Conservation (phyloP, 78 protist species). For the Dictyostelium capitatum region DNA sequence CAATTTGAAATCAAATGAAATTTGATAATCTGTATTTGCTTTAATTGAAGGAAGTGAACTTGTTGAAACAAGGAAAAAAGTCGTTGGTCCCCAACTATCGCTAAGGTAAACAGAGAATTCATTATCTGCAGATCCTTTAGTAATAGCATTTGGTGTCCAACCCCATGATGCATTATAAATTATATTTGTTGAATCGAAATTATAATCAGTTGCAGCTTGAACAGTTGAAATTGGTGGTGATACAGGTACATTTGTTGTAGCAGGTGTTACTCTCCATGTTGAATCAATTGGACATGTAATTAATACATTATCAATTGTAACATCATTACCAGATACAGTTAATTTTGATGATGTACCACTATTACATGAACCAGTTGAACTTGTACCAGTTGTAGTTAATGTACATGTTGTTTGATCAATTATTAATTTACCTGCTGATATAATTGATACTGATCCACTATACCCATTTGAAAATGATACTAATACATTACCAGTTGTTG, state of each 20-base stretch:
- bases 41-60: background rate
- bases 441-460: background rate
- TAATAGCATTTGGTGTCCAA: background rate
- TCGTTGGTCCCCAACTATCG: background rate
- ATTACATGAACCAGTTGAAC: background rate
- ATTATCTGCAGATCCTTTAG: background rate
- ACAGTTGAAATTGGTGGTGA: constrained; percentile 11
- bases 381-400: background rate
- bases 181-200: background rate
- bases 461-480: constrained; percentile 16
- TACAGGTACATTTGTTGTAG: background rate
- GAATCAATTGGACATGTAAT: constrained; percentile 28
- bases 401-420: background rate
- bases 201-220: background rate
- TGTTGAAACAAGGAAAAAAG: background rate
- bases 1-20: background rate
- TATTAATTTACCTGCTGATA: background rate
- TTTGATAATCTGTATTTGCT: background rate
- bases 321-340: background rate
- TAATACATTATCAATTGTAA: background rate
- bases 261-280: constrained; percentile 45
- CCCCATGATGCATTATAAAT: background rate
- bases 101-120: background rate
- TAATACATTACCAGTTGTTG: background rate
- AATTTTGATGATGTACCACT: background rate